Conservation (phyloP, 352 stramenopile species). For the Pythium folliculosum region DNA sequence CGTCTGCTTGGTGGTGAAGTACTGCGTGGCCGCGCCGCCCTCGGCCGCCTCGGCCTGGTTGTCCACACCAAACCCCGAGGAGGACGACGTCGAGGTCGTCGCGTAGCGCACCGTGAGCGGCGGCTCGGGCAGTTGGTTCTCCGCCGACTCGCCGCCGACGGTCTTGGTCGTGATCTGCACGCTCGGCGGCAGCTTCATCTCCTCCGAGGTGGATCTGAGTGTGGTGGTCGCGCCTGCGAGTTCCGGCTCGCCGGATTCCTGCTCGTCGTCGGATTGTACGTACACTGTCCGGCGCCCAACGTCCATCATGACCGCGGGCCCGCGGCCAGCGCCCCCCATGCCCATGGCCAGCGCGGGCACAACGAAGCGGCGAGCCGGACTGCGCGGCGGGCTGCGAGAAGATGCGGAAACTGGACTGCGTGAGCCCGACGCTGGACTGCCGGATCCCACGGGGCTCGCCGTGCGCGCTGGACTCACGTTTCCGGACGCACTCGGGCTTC, state of each 20-base stretch:
- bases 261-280: slow-evolving; percentile 12
- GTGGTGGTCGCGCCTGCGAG: not conserved
- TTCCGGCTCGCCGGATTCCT: not conserved
- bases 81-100: not conserved
- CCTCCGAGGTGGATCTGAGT: not conserved
- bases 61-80: not conserved
- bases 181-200: slow-evolving; percentile 11
- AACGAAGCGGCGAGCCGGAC: slow-evolving; percentile 12
- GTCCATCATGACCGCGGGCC: slow-evolving; percentile 14
- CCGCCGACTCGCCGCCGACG: not conserved
- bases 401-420: slow-evolving; percentile 8
- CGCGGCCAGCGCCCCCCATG: slow-evolving; percentile 9
- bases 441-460: not conserved
- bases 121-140: slow-evolving; percentile 12
- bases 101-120: not conserved
- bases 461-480: slow-evolving; percentile 12
- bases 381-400: slow-evolving; percentile 15
- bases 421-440: slow-evolving; percentile 11
- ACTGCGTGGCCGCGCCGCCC: not conserved
- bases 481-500: slow-evolving; percentile 1
- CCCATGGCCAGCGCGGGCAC: slow-evolving; percentile 4
- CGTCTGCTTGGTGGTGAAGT: not conserved
- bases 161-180: slow-evolving; percentile 22
- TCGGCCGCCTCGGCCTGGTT: slow-evolving; percentile 14
- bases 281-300: slow-evolving; percentile 8